These are phyloP conservation scores for Venturiaceae sp. DNA, from an alignment of 2,329 filamentous ascomycete genomes.

Conservation along the genomic window DNA sequence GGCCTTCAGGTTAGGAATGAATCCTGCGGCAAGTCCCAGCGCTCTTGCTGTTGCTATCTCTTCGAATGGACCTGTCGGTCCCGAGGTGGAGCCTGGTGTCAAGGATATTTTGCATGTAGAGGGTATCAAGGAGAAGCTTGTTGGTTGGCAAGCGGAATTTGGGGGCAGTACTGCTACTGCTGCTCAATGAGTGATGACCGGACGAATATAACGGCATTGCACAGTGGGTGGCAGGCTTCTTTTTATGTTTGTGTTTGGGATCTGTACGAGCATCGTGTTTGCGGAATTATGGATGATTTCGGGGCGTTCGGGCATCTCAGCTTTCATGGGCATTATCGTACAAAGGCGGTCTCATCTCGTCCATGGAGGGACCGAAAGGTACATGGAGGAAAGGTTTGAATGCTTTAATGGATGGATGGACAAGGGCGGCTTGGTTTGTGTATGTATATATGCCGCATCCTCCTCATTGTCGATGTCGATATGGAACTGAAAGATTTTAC, in stretches of 20 bases:
- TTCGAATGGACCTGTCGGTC: background rate
- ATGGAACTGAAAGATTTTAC: no score
- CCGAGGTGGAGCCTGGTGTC: constrained; percentile 45
- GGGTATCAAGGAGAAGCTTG: constrained; percentile 33
- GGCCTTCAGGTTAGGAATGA: constrained; percentile 14
- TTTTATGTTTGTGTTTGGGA: background rate
- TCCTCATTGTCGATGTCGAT: no score
- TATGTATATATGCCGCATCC: no score
- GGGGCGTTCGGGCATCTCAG: background rate
- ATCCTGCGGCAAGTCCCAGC: constrained; percentile 37
- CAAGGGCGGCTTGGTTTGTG: background rate
- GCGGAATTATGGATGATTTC: background rate
- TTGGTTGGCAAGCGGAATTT: constrained; percentile 76
- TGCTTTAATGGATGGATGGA: background rate
- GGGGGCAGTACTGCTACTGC: constrained; percentile 20
- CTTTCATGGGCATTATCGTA: background rate
- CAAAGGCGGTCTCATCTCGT: background rate
- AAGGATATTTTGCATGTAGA: constrained; percentile 78
- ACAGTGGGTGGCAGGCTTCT: background rate
- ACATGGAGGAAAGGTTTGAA: background rate
- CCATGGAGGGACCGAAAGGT: background rate
- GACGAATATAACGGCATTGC: no score
- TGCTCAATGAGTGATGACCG: constrained; percentile 20
- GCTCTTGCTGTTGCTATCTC: constrained; percentile 53
- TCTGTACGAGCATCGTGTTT: background rate